Evolutionary conservation across 164 flowering plant species (phyloP).

Genomic region (Vitis riparia): DNA sequence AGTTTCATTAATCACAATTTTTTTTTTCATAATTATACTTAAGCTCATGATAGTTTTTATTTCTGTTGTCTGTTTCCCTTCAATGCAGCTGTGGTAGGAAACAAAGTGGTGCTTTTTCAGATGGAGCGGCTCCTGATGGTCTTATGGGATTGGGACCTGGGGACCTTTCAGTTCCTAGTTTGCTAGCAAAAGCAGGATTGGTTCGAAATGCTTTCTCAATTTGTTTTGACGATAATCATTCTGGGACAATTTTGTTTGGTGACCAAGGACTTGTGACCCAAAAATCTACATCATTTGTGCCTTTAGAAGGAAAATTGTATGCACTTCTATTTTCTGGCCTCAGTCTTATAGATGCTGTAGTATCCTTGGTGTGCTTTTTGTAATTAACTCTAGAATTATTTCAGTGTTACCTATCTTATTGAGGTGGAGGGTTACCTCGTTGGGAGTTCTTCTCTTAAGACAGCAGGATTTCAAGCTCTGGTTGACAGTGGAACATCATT

Average conservation of each 20-base stretch:
- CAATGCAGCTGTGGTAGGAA: conserved; percentile 24
- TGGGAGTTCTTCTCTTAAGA: conserved; percentile 18
- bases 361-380: neutral
- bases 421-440: conserved; percentile 14
- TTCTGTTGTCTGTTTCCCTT: neutral
- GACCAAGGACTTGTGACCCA: conserved; percentile 19
- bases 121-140: conserved; percentile 32
- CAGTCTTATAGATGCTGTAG: neutral
- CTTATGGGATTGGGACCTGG: conserved; percentile 23
- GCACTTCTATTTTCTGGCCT: neutral
- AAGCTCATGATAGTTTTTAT: neutral
- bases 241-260: conserved; percentile 25
- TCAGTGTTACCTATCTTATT: conserved; percentile 15
- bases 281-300: conserved; percentile 17
- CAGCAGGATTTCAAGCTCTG: conserved; percentile 14
- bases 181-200: conserved; percentile 21
- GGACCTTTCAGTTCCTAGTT: conserved; percentile 19
- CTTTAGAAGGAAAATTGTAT: conserved; percentile 16
- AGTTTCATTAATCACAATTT: neutral
- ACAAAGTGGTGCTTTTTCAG: conserved; percentile 21
- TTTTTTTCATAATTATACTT: neutral
- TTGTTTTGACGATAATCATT: conserved; percentile 21
- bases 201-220: conserved; percentile 19
- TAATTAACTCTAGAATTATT: conserved; percentile 3
- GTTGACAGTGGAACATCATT: conserved; percentile 27